These are phyloP conservation scores for Aspergillus cristatus DNA, from an alignment of 495 filamentous ascomycete species.

Conservation along the genomic window DNA sequence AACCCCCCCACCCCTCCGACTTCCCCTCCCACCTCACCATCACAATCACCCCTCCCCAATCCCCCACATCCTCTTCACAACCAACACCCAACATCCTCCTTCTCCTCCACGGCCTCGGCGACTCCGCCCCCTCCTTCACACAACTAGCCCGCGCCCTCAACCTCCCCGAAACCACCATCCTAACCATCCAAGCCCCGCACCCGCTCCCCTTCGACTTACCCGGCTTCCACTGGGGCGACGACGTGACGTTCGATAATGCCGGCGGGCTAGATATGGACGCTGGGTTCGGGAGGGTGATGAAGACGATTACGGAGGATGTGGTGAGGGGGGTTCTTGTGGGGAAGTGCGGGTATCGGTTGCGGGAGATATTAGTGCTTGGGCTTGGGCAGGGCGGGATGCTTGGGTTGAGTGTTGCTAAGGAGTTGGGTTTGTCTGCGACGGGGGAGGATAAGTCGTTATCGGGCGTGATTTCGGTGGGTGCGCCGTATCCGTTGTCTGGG, in stretches of 20 bases:
- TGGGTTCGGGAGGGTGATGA: conserved; percentile 52
- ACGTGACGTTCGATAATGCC: conserved; percentile 56
- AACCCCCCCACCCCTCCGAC: conserved; percentile 33
- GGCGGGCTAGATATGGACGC: conserved; percentile 67
- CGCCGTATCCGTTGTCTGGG: conserved; percentile 48
- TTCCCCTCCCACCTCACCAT: conserved; percentile 43
- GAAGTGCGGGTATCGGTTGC: conserved; percentile 60
- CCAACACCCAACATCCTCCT: conserved; percentile 65
- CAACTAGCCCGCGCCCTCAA: conserved; percentile 61
- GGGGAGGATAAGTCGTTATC: conserved; percentile 22
- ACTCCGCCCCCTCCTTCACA: conserved; percentile 60
- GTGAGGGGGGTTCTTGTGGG: conserved; percentile 50
- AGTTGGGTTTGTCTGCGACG: conserved; percentile 10
- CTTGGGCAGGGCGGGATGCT: conserved; percentile 84
- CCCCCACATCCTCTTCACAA: conserved; percentile 6
- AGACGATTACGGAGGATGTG: conserved; percentile 44
- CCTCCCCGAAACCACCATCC: conserved; percentile 69
- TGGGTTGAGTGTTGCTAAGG: conserved; percentile 50
- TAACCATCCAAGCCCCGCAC: conserved; percentile 66
- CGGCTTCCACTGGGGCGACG: conserved; percentile 92
- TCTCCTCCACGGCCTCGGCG: conserved; percentile 86
- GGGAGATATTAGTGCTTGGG: conserved; percentile 71
- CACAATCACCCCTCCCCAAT: conserved; percentile 26
- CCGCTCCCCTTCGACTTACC: conserved; percentile 64
- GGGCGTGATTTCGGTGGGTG: conserved; percentile 75